phyloP scores from a whole-genome alignment of 139 green algal genomes.

The Picochlorum sp. region DNA sequence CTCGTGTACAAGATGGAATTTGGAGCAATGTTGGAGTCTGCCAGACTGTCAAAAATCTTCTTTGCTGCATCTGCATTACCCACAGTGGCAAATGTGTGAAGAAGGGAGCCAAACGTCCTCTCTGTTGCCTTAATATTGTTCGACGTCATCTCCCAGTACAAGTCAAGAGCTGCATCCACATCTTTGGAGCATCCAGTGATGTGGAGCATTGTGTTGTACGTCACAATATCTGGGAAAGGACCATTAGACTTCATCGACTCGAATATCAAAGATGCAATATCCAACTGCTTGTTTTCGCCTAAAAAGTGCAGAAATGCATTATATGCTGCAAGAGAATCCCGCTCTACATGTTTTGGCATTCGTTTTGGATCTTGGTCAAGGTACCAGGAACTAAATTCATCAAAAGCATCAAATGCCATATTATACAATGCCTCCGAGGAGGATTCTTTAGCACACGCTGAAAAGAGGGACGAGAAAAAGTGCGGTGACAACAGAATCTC shows the following conservation, averaged over 20 bases:
- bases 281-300: constrained; percentile 12
- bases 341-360: background rate
- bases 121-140: constrained; percentile 22
- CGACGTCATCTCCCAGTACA: constrained; percentile 23
- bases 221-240: constrained; percentile 39
- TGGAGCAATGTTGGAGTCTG: constrained; percentile 7
- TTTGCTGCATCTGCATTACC: constrained; percentile 17
- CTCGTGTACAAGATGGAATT: constrained; percentile 47
- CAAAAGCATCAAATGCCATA: constrained; percentile 17
- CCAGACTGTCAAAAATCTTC: constrained; percentile 27
- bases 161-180: constrained; percentile 9
- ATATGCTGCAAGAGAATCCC: constrained; percentile 31
- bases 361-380: background rate
- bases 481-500: constrained; percentile 18
- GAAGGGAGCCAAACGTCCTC: constrained; percentile 37
- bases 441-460: constrained; percentile 18
- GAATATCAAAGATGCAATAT: constrained; percentile 27
- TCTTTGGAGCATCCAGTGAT: constrained; percentile 22
- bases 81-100: constrained; percentile 43
- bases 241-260: constrained; percentile 20
- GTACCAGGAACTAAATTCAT: constrained; percentile 20
- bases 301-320: constrained; percentile 44
- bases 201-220: constrained; percentile 40
- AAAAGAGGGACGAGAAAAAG: constrained; percentile 38
- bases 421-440: constrained; percentile 27